phyloP scores from a whole-genome alignment of 2,329 filamentous ascomycete genomes.

The Magnaporthiopsis incrustans region DNA sequence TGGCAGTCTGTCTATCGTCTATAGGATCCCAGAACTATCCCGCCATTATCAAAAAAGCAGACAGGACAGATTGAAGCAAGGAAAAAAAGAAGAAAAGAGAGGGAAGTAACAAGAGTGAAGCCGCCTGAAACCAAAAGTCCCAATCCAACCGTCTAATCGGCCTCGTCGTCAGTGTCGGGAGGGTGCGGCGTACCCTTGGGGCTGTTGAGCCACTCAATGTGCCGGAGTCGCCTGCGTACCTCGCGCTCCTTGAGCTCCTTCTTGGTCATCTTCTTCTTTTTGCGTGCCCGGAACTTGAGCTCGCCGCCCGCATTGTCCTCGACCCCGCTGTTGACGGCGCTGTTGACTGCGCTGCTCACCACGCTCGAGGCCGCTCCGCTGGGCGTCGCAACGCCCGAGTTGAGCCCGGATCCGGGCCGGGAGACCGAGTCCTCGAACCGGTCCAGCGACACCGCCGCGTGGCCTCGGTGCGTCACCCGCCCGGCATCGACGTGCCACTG shows the following conservation, averaged over 20 bases:
- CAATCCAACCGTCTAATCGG: background rate
- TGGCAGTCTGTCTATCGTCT: background rate
- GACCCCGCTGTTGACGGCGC: slow-evolving; percentile 69
- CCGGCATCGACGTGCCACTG: slow-evolving; percentile 93
- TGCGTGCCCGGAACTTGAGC: slow-evolving; percentile 81
- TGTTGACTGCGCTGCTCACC: slow-evolving; percentile 44
- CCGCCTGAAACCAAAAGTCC: background rate
- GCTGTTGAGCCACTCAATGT: slow-evolving; percentile 77
- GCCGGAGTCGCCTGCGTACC: slow-evolving; percentile 74
- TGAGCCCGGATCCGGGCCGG: slow-evolving; percentile 41
- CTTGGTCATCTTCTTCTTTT: slow-evolving; percentile 99
- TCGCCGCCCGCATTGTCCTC: slow-evolving; percentile 58
- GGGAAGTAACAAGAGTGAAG: background rate
- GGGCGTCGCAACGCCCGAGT: slow-evolving; percentile 26
- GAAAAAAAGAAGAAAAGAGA: background rate
- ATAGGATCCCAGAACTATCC: background rate
- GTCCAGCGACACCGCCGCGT: slow-evolving; percentile 63
- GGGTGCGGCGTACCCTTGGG: slow-evolving; percentile 78
- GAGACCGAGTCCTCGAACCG: slow-evolving; percentile 70
- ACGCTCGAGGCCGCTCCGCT: slow-evolving; percentile 43
- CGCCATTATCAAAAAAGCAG: background rate
- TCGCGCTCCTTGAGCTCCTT: slow-evolving; percentile 93
- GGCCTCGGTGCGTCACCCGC: slow-evolving; percentile 75
- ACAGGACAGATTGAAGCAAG: background rate
- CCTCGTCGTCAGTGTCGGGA: slow-evolving; percentile 68